These are phyloP conservation scores for Mucor lusitanicus DNA, from an alignment of 371 early-diverging fungal genomes.

Conservation along the genomic window DNA sequence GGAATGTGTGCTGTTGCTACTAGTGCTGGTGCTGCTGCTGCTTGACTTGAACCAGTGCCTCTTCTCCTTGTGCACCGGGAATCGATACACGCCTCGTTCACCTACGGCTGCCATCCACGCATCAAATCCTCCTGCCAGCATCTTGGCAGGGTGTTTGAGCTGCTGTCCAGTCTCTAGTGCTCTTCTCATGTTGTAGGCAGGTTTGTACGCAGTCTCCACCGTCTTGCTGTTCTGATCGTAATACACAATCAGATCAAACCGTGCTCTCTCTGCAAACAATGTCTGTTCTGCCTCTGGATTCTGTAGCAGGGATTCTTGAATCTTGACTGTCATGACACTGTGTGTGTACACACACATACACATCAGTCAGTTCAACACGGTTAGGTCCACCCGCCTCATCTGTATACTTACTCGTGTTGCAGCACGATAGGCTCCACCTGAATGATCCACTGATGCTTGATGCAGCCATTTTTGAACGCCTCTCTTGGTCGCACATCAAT, in stretches of 20 bases:
- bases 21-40: not conserved
- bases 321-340: not conserved
- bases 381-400: too few relatives aligned
- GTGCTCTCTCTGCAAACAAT: conserved; percentile 60
- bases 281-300: conserved; percentile 46
- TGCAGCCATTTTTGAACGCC: conserved; percentile 65
- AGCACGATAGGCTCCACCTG: conserved; percentile 75
- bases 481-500: conserved; percentile 75
- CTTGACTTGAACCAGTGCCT: conserved; percentile 10
- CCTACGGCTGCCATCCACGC: conserved; percentile 63
- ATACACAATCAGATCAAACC: conserved; percentile 71
- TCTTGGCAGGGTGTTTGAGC: conserved; percentile 56
- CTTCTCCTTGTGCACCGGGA: conserved; percentile 4
- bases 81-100: conserved; percentile 39
- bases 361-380: not conserved
- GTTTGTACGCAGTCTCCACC: conserved; percentile 20
- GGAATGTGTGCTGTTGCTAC: not conserved
- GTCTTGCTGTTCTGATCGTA: conserved; percentile 54
- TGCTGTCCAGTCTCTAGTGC: conserved; percentile 13
- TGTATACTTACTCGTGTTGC: conserved; percentile 51
- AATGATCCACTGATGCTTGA: conserved; percentile 68
- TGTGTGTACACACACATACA: too few relatives aligned
- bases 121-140: conserved; percentile 76
- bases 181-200: conserved; percentile 39
- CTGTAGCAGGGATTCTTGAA: conserved; percentile 15